These are phyloP conservation scores for Triticum turgidum DNA, from an alignment of 176 grass and related monocot species.

Conservation along the genomic window DNA sequence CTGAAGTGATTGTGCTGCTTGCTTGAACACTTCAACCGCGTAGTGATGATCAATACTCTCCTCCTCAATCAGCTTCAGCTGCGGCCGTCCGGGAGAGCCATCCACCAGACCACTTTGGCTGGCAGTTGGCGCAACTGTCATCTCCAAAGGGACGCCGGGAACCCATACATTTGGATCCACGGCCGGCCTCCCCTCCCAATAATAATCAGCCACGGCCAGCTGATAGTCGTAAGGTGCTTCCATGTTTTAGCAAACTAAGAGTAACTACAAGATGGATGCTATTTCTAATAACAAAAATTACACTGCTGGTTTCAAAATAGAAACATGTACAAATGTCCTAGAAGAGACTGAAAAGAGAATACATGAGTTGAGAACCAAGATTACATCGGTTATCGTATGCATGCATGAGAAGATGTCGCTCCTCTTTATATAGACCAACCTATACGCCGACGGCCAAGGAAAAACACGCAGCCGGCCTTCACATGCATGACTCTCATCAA, in stretches of 20 bases:
- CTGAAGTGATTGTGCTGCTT: background rate
- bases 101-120: background rate
- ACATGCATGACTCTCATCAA: slow-evolving; percentile 1
- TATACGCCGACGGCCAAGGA: no score
- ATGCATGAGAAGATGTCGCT: background rate
- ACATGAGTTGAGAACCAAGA: background rate
- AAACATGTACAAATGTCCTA: no score
- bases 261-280: background rate
- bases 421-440: background rate
- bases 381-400: background rate
- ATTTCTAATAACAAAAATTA: background rate
- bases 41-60: background rate
- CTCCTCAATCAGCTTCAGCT: background rate
- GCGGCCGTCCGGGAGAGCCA: background rate
- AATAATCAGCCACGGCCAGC: background rate
- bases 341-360: background rate
- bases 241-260: background rate
- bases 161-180: background rate
- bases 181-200: background rate
- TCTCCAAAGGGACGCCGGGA: background rate
- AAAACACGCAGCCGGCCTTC: background rate
- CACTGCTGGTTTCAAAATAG: no score
- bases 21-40: background rate
- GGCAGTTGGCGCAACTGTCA: slow-evolving; percentile 5
- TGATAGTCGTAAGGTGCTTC: background rate